Evolutionary conservation across 2,329 filamentous ascomycete species (phyloP).

Genomic region (Scytalidium sp.): DNA sequence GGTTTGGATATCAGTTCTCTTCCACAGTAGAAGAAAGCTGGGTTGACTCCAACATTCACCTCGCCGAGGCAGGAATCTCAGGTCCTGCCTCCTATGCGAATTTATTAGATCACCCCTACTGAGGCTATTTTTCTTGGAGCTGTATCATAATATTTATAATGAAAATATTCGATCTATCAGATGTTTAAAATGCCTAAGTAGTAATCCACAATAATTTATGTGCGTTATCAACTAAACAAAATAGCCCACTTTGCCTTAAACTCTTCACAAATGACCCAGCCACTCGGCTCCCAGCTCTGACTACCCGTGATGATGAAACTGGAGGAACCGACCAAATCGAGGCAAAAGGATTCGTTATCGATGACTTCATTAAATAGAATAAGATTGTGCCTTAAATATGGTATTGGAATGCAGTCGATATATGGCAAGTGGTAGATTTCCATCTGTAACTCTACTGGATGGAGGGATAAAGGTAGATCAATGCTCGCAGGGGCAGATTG

Average conservation of each 20-base stretch:
- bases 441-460: conserved; percentile 9
- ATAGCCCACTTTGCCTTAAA: conserved; percentile 2
- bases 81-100: too few species aligned
- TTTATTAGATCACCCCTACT: too few species aligned
- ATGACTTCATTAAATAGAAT: conserved; percentile 4
- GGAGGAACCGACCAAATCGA: neutral
- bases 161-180: too few species aligned
- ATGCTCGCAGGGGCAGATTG: conserved; percentile 1
- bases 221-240: conserved; percentile 5
- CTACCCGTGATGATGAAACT: conserved; percentile 4
- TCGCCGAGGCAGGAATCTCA: too few species aligned
- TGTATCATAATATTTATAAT: too few species aligned
- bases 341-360: conserved; percentile 1
- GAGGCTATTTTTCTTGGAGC: too few species aligned
- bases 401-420: conserved; percentile 15
- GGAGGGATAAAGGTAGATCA: conserved; percentile 6
- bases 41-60: too few species aligned
- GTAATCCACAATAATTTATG: too few species aligned
- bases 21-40: too few species aligned
- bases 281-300: conserved; percentile 1
- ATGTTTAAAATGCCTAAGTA: too few species aligned
- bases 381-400: conserved; percentile 9
- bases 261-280: neutral
- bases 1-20: too few species aligned
- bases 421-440: conserved; percentile 10